These are phyloP conservation scores for Kodamaea sp. DNA, from an alignment of 1,139 yeast species.

Conservation along the genomic window DNA sequence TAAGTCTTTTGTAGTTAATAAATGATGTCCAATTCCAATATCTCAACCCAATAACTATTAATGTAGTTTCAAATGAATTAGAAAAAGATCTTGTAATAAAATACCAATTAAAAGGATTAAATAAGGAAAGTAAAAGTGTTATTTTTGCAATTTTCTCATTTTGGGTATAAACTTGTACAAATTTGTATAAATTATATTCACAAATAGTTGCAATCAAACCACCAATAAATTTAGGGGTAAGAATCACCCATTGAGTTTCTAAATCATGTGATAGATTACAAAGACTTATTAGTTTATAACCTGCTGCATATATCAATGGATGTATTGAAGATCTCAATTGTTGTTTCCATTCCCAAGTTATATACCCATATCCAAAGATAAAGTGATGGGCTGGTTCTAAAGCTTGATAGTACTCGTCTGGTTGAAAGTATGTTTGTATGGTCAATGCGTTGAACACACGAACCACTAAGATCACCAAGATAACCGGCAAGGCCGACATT, in stretches of 20 bases:
- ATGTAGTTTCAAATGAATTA: constrained; percentile 72
- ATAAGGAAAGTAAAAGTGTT: constrained; percentile 51
- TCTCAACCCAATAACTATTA: constrained; percentile 67
- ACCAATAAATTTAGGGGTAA: constrained; percentile 63
- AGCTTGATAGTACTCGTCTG: constrained; percentile 93
- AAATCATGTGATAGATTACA: constrained; percentile 1
- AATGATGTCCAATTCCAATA: constrained; percentile 63
- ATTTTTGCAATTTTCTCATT: constrained; percentile 40
- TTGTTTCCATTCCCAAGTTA: constrained; percentile 93
- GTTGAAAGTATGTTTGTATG: constrained; percentile 79
- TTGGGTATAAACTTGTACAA: constrained; percentile 39
- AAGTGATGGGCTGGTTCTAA: constrained; percentile 84
- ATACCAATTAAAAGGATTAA: constrained; percentile 83
- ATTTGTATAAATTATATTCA: constrained; percentile 56
- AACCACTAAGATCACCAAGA: constrained; percentile 11
- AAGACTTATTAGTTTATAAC: constrained; percentile 24
- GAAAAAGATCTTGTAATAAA: constrained; percentile 80
- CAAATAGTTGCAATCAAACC: constrained; percentile 70
- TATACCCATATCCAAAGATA: constrained; percentile 75
- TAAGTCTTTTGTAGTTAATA: constrained; percentile 15
- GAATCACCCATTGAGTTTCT: constrained; percentile 12
- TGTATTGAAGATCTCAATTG: constrained; percentile 76
- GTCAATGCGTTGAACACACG: constrained; percentile 63
- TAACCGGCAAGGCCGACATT: not conserved
- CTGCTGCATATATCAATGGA: constrained; percentile 63